Evolutionary conservation across 768 basidiomycete genomes (phyloP).

Genomic region (Amanita molliuscula): DNA sequence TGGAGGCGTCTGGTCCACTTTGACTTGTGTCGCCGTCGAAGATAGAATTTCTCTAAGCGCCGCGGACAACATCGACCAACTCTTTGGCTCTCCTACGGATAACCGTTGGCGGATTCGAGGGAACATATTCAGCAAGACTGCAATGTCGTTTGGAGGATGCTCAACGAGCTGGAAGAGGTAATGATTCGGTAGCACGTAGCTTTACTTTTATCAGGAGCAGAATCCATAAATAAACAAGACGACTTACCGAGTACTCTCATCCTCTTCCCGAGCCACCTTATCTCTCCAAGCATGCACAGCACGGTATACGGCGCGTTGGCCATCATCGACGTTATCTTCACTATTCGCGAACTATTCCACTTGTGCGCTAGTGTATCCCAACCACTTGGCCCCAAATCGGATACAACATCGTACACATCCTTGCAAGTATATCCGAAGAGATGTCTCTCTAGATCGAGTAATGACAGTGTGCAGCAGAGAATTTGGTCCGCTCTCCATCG

Average conservation of each 20-base stretch:
- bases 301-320: conserved; percentile 56
- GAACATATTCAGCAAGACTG: conserved; percentile 48
- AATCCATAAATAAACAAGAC: neutral
- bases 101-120: conserved; percentile 44
- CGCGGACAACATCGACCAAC: conserved; percentile 50
- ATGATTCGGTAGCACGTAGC: conserved; percentile 72
- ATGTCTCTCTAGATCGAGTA: conserved; percentile 65
- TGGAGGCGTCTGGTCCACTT: neutral
- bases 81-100: conserved; percentile 54
- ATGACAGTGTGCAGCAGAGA: conserved; percentile 53
- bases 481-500: conserved; percentile 16
- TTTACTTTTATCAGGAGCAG: conserved; percentile 13
- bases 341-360: conserved; percentile 55
- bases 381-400: conserved; percentile 57
- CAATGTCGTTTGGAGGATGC: conserved; percentile 54
- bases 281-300: conserved; percentile 82
- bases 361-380: conserved; percentile 74
- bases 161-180: conserved; percentile 67
- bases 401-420: conserved; percentile 58
- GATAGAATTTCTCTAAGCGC: conserved; percentile 23
- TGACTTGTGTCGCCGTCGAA: neutral
- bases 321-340: conserved; percentile 24
- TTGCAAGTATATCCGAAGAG: conserved; percentile 59
- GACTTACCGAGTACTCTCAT: conserved; percentile 72
- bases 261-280: conserved; percentile 63